phyloP scores from a whole-genome alignment of 2,329 filamentous ascomycete species.

The Ophiostoma quercus region DNA sequence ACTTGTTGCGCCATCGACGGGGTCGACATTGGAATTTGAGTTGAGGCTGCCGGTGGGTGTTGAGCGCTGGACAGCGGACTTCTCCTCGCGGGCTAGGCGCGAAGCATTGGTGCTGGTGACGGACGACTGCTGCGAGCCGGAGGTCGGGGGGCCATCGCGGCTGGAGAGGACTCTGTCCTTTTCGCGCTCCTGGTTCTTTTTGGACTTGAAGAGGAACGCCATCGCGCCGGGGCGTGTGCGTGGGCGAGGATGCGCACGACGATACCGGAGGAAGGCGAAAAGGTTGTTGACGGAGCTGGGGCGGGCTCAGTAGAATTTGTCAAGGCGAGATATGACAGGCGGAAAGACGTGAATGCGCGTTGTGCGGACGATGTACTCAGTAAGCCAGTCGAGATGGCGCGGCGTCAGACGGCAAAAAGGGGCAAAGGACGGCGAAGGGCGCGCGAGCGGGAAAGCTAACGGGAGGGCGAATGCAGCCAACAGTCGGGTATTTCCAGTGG shows the following conservation, averaged over 20 bases:
- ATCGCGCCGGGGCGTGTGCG: conserved; percentile 44
- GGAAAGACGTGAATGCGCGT: neutral
- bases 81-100: conserved; percentile 52
- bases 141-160: conserved; percentile 46
- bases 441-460: conserved; percentile 13
- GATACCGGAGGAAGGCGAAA: neutral
- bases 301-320: neutral
- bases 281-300: neutral
- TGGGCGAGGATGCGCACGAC: conserved; percentile 19
- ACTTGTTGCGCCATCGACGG: conserved; percentile 49
- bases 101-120: conserved; percentile 44
- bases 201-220: conserved; percentile 79
- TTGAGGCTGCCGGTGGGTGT: conserved; percentile 74
- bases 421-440: neutral
- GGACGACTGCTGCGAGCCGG: conserved; percentile 43
- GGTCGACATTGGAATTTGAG: conserved; percentile 59
- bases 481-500: conserved; percentile 11
- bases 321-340: neutral
- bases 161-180: conserved; percentile 56
- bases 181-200: conserved; percentile 59
- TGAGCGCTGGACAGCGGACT: conserved; percentile 51
- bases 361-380: neutral
- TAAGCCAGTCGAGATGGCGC: neutral
- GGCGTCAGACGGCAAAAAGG: neutral
- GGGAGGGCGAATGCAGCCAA: conserved; percentile 15